A percentile compares a stretch with the other conserved stretches of the same genome.
Evolutionary conservation across 2,329 filamentous ascomycete species (phyloP).

Genomic region (Monosporascus sp.): DNA sequence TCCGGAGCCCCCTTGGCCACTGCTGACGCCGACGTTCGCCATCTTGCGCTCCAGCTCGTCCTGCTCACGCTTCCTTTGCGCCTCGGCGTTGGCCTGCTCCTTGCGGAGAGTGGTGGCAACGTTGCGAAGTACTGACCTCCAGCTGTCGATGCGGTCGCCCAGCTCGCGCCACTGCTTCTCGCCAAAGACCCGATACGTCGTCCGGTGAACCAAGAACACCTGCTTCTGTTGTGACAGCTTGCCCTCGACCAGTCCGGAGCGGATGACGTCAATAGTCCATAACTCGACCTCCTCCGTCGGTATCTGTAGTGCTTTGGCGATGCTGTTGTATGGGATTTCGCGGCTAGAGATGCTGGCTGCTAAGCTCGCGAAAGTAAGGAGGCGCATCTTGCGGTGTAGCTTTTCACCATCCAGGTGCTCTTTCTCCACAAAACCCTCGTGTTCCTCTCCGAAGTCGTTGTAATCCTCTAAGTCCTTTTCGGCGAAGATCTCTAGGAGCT

Average conservation of each 20-base stretch:
- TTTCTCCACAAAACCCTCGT: slow-evolving; percentile 77
- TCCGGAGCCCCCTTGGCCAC: slow-evolving; percentile 27
- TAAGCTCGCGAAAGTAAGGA: slow-evolving; percentile 86
- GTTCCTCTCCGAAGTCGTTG: slow-evolving; percentile 90
- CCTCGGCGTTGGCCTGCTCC: slow-evolving; percentile 74
- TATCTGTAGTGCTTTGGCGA: slow-evolving; percentile 80
- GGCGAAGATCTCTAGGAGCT: slow-evolving; percentile 92
- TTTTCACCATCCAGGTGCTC: slow-evolving; percentile 66
- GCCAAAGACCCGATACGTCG: slow-evolving; percentile 93
- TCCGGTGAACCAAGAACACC: slow-evolving; percentile 92
- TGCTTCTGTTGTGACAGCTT: slow-evolving; percentile 90
- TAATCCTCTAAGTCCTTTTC: slow-evolving; percentile 93
- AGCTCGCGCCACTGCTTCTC: slow-evolving; percentile 99
- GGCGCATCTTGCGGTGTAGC: slow-evolving; percentile 90
- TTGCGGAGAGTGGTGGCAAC: slow-evolving; percentile 73
- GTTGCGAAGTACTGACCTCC: slow-evolving; percentile 74
- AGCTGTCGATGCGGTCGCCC: slow-evolving; percentile 82
- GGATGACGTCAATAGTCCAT: slow-evolving; percentile 98
- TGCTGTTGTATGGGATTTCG: slow-evolving; percentile 81
- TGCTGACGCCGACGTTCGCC: slow-evolving; percentile 34
- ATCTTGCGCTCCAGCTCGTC: slow-evolving; percentile 67
- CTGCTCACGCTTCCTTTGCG: slow-evolving; percentile 71
- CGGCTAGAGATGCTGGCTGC: slow-evolving; percentile 78
- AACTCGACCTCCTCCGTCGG: slow-evolving; percentile 82
- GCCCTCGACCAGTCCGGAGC: slow-evolving; percentile 90